These are phyloP conservation scores for Jackrogersella multiformis DNA, from an alignment of 495 filamentous ascomycete genomes.

Conservation along the genomic window DNA sequence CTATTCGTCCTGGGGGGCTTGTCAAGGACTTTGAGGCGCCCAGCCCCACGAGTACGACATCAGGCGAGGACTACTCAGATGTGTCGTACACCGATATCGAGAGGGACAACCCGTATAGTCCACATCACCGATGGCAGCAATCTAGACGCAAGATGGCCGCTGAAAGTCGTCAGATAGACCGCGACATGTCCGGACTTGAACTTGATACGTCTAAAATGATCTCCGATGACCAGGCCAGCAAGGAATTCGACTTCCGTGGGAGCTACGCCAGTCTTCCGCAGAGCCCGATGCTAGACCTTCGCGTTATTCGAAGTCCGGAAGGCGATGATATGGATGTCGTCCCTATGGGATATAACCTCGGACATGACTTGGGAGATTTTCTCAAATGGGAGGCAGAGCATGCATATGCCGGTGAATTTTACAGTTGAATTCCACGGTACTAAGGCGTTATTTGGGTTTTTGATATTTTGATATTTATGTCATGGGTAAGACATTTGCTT, in stretches of 20 bases:
- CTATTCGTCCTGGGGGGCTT: conserved; percentile 49
- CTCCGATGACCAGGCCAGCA: conserved; percentile 19
- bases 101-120: conserved; percentile 35
- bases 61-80: conserved; percentile 42
- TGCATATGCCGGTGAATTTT: conserved; percentile 47
- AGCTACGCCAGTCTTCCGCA: conserved; percentile 57
- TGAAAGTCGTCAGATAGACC: conserved; percentile 27
- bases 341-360: conserved; percentile 65
- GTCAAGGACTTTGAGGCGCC: conserved; percentile 40
- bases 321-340: conserved; percentile 56
- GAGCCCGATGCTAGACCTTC: conserved; percentile 61
- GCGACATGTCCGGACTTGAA: conserved; percentile 29
- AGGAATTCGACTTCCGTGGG: conserved; percentile 29
- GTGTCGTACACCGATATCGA: conserved; percentile 38
- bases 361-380: conserved; percentile 62
- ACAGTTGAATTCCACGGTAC: conserved; percentile 16
- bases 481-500: not conserved
- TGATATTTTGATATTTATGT: conserved; percentile 1
- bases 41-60: conserved; percentile 45
- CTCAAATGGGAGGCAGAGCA: conserved; percentile 60
- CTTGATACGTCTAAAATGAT: conserved; percentile 28
- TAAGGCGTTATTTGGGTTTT: conserved; percentile 3
- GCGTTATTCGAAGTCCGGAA: conserved; percentile 48
- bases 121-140: conserved; percentile 37
- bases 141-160: conserved; percentile 9